These are phyloP conservation scores for Durio zibethinus DNA, from an alignment of 345 rosid genomes.

Conservation along the genomic window DNA sequence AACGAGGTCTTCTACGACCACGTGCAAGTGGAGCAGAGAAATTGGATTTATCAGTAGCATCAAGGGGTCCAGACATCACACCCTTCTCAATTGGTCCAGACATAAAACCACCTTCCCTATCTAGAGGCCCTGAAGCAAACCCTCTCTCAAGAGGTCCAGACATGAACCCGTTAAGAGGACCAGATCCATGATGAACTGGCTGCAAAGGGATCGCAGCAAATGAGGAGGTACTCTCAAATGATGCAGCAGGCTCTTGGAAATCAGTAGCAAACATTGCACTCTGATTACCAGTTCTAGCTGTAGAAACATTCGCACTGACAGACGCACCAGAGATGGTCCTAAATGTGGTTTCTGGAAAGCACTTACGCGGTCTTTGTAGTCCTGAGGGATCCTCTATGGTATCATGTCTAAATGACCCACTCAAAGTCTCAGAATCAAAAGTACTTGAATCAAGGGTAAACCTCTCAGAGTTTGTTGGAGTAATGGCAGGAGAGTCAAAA, in stretches of 20 bases:
- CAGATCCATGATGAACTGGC: slow-evolving; percentile 87
- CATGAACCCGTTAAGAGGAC: slow-evolving; percentile 82
- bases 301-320: slow-evolving; percentile 94
- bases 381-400: slow-evolving; percentile 64
- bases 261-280: slow-evolving; percentile 67
- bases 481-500: slow-evolving; percentile 86
- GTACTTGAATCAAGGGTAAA: slow-evolving; percentile 92
- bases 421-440: slow-evolving; percentile 81
- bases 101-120: slow-evolving; percentile 79
- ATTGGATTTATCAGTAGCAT: slow-evolving; percentile 68
- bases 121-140: slow-evolving; percentile 90
- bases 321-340: slow-evolving; percentile 96
- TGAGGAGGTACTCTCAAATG: slow-evolving; percentile 92
- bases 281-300: slow-evolving; percentile 86
- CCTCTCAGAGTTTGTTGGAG: slow-evolving; percentile 93
- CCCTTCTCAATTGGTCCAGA: slow-evolving; percentile 94
- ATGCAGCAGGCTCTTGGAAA: slow-evolving; percentile 84
- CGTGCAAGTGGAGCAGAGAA: slow-evolving; percentile 92
- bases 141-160: slow-evolving; percentile 95
- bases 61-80: slow-evolving; percentile 97
- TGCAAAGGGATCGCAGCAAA: slow-evolving; percentile 93
- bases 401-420: slow-evolving; percentile 83
- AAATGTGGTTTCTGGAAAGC: slow-evolving; percentile 81
- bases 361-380: slow-evolving; percentile 50
- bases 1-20: slow-evolving; percentile 56